Evolutionary conservation across 202 grass and related monocot genomes (phyloP), one percentile per base, ranked within the genome.

Genomic region (Elaeis oleifera): DNA sequence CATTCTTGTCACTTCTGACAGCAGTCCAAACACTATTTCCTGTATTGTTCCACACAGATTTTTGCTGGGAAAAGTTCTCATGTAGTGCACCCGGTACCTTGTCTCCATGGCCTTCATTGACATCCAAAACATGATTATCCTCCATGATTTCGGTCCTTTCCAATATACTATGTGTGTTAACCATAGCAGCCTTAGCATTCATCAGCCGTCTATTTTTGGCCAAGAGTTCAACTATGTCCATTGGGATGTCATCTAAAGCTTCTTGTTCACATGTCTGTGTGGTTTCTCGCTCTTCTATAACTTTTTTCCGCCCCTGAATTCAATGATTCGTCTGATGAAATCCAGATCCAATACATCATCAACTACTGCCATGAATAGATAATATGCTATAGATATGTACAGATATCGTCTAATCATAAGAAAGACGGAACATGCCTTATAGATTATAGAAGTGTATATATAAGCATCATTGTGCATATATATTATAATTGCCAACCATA

Each of bases 181-280:
- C 58, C 31, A 62, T 64, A 71, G 54, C 76, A 82, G 39, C 71
- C 16, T 71, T 53, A 25, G 53, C 74, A 59, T 64, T 71, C 61
- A 75, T 73, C 50, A 80, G 56, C 23, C 64, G 70, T 59, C 81
- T 80, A 67, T 69, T 84, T 80, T 62, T 84, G 7, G 66, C 82
- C 49, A 99, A 74, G 53, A 99, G 75, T 86, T 99, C 94, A 67
- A 94, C 80, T 60, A 99, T 84, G 24, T 94, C 88, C 88, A 99
- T 94, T 26, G 88, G 84, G 59, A 89, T 85, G 56, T 78, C 88
- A 82, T 87, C 83, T 18, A 79, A 19, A 79, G 49, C 58, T 18
- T 75, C 64, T 44, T 71, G 48, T 23, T 74, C 70, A 22, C 22
- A 59, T 39, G 53, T 51, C 64, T 63, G 53, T 6, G 66, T 26